Evolutionary conservation across 2,329 filamentous ascomycete species (phyloP).

Genomic region (Aspergillus latus): DNA sequence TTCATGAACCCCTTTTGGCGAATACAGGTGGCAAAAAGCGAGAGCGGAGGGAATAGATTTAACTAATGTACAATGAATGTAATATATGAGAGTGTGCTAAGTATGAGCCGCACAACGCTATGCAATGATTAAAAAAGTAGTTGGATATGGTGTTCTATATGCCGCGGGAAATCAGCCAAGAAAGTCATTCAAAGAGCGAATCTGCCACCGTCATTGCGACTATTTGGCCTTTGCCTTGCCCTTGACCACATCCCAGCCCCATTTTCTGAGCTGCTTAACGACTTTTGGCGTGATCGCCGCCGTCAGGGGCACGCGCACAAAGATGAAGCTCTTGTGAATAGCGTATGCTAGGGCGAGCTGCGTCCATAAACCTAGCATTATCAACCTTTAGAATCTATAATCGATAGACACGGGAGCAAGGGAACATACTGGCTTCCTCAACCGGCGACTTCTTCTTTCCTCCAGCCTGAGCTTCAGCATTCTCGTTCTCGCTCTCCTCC

Average conservation of each 20-base stretch:
- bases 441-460: slow-evolving; percentile 57
- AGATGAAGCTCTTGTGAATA: slow-evolving; percentile 97
- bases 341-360: slow-evolving; percentile 92
- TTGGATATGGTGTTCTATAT: slow-evolving; percentile 1
- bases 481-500: slow-evolving; percentile 52
- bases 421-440: slow-evolving; percentile 65
- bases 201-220: not conserved
- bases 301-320: slow-evolving; percentile 88
- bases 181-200: not conserved
- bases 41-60: slow-evolving; percentile 33
- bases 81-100: slow-evolving; percentile 23
- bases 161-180: not conserved
- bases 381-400: not conserved
- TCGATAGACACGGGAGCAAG: not conserved
- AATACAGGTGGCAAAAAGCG: slow-evolving; percentile 14
- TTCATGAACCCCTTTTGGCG: slow-evolving; percentile 6
- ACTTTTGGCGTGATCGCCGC: slow-evolving; percentile 90
- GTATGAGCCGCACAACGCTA: slow-evolving; percentile 22
- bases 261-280: slow-evolving; percentile 80
- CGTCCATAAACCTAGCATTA: slow-evolving; percentile 65
- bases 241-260: slow-evolving; percentile 96
- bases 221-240: slow-evolving; percentile 49
- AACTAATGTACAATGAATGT: slow-evolving; percentile 30
- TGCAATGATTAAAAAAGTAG: slow-evolving; percentile 16
- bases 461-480: slow-evolving; percentile 47